phyloP scores from a whole-genome alignment of 768 basidiomycete genomes.

The Podaxis mareebaensis region DNA sequence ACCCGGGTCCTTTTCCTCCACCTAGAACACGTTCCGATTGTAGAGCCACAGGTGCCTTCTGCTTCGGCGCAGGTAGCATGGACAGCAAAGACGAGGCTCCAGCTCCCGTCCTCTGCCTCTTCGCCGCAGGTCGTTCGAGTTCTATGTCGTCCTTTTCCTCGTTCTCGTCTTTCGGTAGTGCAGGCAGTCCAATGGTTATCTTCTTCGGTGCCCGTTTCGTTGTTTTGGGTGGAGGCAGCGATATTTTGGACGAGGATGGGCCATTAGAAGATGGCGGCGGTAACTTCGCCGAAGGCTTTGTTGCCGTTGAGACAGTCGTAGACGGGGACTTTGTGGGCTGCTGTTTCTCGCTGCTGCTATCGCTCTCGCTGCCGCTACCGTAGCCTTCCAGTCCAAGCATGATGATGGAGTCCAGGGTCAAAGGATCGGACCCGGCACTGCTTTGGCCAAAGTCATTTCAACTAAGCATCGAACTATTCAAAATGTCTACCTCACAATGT shows the following conservation, averaged over 20 bases:
- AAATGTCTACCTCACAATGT: background rate
- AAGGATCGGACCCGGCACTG: background rate
- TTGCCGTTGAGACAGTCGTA: background rate
- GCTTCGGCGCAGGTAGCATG: constrained; percentile 78
- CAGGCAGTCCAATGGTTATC: constrained; percentile 60
- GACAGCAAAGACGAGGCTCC: constrained; percentile 65
- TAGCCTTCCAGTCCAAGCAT: constrained; percentile 83
- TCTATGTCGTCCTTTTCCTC: constrained; percentile 35
- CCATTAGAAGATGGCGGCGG: constrained; percentile 21
- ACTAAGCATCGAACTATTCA: background rate
- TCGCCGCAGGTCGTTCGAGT: constrained; percentile 52
- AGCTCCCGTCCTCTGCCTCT: constrained; percentile 57
- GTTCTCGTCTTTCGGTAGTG: constrained; percentile 38
- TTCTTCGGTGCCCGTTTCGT: constrained; percentile 46
- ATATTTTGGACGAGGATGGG: background rate
- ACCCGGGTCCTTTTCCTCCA: constrained; percentile 57
- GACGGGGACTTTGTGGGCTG: constrained; percentile 13
- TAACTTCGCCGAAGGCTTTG: constrained; percentile 19
- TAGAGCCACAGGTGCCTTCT: constrained; percentile 42
- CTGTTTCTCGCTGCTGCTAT: constrained; percentile 35
- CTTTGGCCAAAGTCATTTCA: constrained; percentile 1
- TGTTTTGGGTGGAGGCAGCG: constrained; percentile 32
- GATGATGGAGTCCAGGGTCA: constrained; percentile 11
- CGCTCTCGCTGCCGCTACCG: constrained; percentile 70
- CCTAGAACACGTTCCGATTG: constrained; percentile 61